Evolutionary conservation across 2,329 filamentous ascomycete genomes (phyloP).

Genomic region (Arthroderma sp.): DNA sequence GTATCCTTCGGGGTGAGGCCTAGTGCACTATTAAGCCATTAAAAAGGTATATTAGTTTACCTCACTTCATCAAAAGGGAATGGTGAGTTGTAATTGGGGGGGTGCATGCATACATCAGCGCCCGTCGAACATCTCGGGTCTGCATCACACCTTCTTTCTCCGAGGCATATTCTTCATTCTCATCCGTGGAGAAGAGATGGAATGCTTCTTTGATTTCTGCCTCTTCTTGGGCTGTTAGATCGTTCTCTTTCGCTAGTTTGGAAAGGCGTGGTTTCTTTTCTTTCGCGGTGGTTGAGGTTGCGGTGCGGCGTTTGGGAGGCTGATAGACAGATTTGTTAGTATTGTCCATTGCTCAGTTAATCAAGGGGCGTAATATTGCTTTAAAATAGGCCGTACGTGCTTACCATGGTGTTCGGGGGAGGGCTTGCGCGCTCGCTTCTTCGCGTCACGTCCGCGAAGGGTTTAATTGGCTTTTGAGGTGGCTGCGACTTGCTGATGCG

Average conservation of each 20-base stretch:
- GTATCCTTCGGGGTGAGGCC: conserved; percentile 53
- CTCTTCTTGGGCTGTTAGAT: conserved; percentile 72
- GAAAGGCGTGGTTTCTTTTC: conserved; percentile 48
- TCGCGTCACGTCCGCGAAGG: too few species aligned
- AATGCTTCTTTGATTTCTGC: conserved; percentile 86
- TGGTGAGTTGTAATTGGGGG: background rate
- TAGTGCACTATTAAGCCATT: conserved; percentile 45
- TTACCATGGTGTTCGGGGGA: too few species aligned
- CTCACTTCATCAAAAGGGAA: background rate
- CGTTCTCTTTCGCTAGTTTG: conserved; percentile 84
- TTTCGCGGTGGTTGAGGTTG: conserved; percentile 19
- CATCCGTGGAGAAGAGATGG: conserved; percentile 51
- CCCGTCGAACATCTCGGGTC: conserved; percentile 54
- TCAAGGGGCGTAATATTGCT: too few species aligned
- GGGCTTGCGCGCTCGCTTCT: too few species aligned
- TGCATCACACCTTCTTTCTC: conserved; percentile 61
- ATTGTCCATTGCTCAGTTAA: background rate
- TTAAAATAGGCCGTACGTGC: too few species aligned
- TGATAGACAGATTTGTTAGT: conserved; percentile 7
- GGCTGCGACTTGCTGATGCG: too few species aligned
- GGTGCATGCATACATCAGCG: conserved; percentile 49
- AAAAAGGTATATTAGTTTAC: background rate
- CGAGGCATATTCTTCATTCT: conserved; percentile 48
- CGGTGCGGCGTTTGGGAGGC: conserved; percentile 26
- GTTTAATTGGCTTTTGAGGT: too few species aligned